phyloP scores from a whole-genome alignment of 1,284 basidiomycete genomes.

The Uromyces viciae-fabae region DNA sequence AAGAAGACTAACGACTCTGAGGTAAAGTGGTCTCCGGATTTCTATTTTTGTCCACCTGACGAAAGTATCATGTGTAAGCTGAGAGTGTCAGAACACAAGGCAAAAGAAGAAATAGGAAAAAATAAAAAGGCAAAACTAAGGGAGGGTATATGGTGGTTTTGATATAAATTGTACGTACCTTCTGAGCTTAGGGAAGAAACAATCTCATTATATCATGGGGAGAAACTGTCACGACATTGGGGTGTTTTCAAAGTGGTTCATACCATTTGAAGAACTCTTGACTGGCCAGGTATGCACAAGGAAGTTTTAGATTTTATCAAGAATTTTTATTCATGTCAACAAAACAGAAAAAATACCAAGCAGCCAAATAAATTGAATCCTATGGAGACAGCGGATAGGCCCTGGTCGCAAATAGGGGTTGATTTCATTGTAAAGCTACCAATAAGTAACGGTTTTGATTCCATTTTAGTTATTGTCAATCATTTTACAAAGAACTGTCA shows the following conservation, averaged over 20 bases:
- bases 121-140: no score
- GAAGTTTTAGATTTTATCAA: neutral
- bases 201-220: neutral
- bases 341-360: neutral
- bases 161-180: no score
- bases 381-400: constrained; percentile 52
- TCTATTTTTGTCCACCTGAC: no score
- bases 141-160: no score
- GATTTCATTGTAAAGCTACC: constrained; percentile 60
- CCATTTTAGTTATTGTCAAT: constrained; percentile 58
- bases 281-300: neutral
- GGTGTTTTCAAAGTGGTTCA: no score
- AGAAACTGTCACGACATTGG: neutral
- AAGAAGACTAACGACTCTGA: no score
- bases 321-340: constrained; percentile 6
- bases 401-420: constrained; percentile 58
- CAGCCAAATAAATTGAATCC: constrained; percentile 55
- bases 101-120: no score
- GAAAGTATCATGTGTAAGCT: no score
- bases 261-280: neutral
- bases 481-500: constrained; percentile 57
- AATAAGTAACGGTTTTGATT: constrained; percentile 53
- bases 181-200: neutral
- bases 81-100: no score
- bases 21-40: no score